These are phyloP conservation scores for Phaeosphaeria sp. DNA, from an alignment of 2,329 filamentous ascomycete genomes.

Conservation along the genomic window DNA sequence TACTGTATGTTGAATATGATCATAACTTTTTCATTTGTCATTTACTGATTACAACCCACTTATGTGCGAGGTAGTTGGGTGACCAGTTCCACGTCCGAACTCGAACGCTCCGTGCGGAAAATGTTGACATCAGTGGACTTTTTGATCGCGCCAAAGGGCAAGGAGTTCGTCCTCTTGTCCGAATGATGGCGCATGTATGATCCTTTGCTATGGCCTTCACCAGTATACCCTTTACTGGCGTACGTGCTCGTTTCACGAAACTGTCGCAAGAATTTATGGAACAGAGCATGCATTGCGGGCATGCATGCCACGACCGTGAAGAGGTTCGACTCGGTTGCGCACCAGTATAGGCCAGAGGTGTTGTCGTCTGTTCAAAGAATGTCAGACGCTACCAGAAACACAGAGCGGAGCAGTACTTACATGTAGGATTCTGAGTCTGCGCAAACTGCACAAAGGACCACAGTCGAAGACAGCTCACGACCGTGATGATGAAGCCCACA, in stretches of 20 bases:
- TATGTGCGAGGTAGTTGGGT: background rate
- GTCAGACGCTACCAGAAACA: background rate
- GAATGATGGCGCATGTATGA: conserved; percentile 24
- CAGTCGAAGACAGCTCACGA: conserved; percentile 31
- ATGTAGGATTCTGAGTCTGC: conserved; percentile 28
- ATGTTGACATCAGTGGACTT: conserved; percentile 32
- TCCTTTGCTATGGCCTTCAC: conserved; percentile 18
- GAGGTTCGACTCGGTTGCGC: conserved; percentile 32
- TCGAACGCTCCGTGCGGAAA: conserved; percentile 20
- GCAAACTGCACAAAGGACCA: conserved; percentile 28
- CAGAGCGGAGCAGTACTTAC: conserved; percentile 14
- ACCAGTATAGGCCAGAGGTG: conserved; percentile 33
- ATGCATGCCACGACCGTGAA: conserved; percentile 37
- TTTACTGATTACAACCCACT: background rate
- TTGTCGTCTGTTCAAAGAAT: conserved; percentile 27
- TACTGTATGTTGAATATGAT: background rate
- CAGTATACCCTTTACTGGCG: conserved; percentile 19
- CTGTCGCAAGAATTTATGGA: conserved; percentile 19
- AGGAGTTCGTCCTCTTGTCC: conserved; percentile 15
- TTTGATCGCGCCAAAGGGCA: conserved; percentile 28
- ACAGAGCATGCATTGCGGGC: conserved; percentile 32
- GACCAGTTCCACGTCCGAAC: conserved; percentile 31
- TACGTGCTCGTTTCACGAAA: conserved; percentile 19
- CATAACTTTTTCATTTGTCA: background rate
- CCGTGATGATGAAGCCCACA: conserved; percentile 33